Evolutionary conservation across 768 basidiomycete species (phyloP).

Genomic region (Hydnomerulius pinastri): DNA sequence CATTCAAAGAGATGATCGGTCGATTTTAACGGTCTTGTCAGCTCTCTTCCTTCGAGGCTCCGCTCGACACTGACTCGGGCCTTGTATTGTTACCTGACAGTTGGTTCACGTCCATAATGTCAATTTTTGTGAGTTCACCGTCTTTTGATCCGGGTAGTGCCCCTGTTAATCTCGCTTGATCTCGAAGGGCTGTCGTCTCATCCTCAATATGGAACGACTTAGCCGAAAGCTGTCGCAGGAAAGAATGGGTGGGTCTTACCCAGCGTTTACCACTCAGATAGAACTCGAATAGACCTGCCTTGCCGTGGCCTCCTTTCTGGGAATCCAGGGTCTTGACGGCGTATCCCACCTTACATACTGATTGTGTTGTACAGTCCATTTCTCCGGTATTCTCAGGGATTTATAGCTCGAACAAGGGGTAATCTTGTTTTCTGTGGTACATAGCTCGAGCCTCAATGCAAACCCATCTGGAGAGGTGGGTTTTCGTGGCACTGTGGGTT

Average conservation of each 20-base stretch:
- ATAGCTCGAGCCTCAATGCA: no score
- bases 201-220: constrained; percentile 10
- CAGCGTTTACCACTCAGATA: background rate
- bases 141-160: background rate
- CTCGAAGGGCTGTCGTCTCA: constrained; percentile 8
- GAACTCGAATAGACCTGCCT: background rate
- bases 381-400: no score
- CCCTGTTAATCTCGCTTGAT: background rate
- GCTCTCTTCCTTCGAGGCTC: background rate
- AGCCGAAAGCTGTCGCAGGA: background rate
- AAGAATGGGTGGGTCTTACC: background rate
- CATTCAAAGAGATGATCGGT: background rate
- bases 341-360: no score
- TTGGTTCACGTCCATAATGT: background rate
- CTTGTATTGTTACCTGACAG: background rate
- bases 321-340: no score
- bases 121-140: constrained; percentile 2
- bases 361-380: no score
- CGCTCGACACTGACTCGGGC: no score
- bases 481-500: no score
- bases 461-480: no score
- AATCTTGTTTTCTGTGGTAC: no score
- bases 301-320: no score
- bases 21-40: constrained; percentile 6
- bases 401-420: no score